Percentiles rank a stretch among this genome's conserved stretches.
These are phyloP conservation scores for Puccinia triticina DNA, from an alignment of 1,284 basidiomycete species.

Conservation along the genomic window DNA sequence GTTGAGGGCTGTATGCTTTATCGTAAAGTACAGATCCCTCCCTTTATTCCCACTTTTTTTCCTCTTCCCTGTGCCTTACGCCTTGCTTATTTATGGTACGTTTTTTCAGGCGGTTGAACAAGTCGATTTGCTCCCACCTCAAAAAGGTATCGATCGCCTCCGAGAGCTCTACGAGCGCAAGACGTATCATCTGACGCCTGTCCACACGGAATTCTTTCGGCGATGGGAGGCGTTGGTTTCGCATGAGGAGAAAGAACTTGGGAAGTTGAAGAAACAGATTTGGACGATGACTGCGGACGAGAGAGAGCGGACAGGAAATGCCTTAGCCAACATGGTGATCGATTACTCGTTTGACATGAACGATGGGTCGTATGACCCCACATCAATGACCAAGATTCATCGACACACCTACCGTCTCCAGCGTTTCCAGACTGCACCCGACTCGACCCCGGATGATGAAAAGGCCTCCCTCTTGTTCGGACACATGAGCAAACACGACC, in stretches of 20 bases:
- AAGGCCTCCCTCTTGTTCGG: slow-evolving; percentile 71
- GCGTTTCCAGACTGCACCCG: slow-evolving; percentile 2
- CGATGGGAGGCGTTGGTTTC: slow-evolving; percentile 86
- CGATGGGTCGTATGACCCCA: slow-evolving; percentile 62
- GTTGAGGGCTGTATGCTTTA: slow-evolving; percentile 91
- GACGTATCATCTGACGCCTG: slow-evolving; percentile 74
- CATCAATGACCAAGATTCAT: slow-evolving; percentile 58
- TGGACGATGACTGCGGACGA: slow-evolving; percentile 86
- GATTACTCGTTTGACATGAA: slow-evolving; percentile 59
- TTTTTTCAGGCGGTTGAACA: slow-evolving; percentile 33
- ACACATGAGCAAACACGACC: slow-evolving; percentile 76
- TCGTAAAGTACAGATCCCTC: slow-evolving; percentile 68
- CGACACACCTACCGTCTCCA: slow-evolving; percentile 42
- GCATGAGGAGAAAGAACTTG: slow-evolving; percentile 83
- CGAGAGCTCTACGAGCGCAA: slow-evolving; percentile 75
- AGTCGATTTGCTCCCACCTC: slow-evolving; percentile 49
- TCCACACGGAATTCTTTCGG: slow-evolving; percentile 78
- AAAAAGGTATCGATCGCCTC: slow-evolving; percentile 65
- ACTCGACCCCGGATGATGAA: slow-evolving; percentile 1
- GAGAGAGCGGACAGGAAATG: slow-evolving; percentile 66
- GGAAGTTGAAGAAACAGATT: slow-evolving; percentile 81
- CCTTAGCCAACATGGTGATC: slow-evolving; percentile 77
- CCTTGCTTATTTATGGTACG: background rate
- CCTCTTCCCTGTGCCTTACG: background rate
- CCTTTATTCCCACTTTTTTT: background rate